Base-by-base conservation (phyloP, 306 rosid species). In the Vachellia collinsii region DNA sequence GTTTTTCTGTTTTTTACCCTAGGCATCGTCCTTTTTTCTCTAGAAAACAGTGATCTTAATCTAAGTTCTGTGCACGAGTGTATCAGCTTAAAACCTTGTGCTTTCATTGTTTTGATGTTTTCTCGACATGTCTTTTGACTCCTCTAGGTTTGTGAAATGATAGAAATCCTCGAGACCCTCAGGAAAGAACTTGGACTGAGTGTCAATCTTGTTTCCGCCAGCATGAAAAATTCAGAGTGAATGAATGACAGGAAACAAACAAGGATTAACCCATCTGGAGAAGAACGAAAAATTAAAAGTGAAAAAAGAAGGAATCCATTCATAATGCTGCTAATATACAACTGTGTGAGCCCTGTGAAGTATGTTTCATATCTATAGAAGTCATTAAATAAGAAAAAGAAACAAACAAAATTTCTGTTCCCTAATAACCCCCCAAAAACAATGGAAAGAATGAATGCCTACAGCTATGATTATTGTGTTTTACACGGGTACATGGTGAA, bases 281-380 rank as follows among this genome's bases (percentile, higher is more conserved):
- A 41, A 5, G 17, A 73, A 54, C 39, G 1, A 11, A 41, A 70
- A 80, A 38, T 44, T 37, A 29, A 42, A 70, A 65, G 53, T 11
- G 47, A 17, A 48, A 72, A 72, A n/a, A 70, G 42, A 23, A 70
- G 54, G 75, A 81, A 83, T 74, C 78, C 79, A 56, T 80, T 77
- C 85, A 80, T 83, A 20, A 37, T 16, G 75, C 83, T 73, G 81
- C 82, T 82, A 74, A 79, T 85, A 69, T 86, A 86, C 88, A 80
- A 79, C 70, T 20, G 79, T 29, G 34, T 86, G 56, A 76, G 78
- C 74, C 77, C 74, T 82, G 88, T 85, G 68, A 70, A 72, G 79
- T 82, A 61, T 70, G 44, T 62, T 59, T 20, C 81, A 68, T 79
- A 48, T 80, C 56, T 82, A 43, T 29, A 29, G 34, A 34, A 62